Percentiles rank a stretch among this genome's conserved stretches.
These are phyloP conservation scores for Salix dunnii DNA, from an alignment of 345 rosid species.

Conservation along the genomic window DNA sequence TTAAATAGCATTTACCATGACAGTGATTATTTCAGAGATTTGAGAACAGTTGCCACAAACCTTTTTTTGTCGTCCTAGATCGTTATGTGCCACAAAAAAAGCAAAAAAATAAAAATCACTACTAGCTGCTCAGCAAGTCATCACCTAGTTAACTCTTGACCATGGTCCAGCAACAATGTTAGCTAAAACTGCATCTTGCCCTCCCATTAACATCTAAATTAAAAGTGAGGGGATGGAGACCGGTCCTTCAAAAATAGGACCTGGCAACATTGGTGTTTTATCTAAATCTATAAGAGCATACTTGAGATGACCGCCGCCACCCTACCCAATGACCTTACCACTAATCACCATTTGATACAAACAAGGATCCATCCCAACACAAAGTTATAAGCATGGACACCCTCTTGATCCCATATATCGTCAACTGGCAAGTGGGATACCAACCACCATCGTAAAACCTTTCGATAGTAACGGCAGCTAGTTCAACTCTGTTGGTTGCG, in stretches of 20 bases:
- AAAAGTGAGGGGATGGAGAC: constrained; percentile 10
- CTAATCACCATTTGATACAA: background rate
- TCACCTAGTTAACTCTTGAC: constrained; percentile 4
- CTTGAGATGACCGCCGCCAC: background rate
- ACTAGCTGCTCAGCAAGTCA: background rate
- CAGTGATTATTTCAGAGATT: too few relatives aligned
- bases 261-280: constrained; percentile 2
- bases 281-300: constrained; percentile 1
- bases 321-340: background rate
- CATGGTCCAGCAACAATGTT: constrained; percentile 1
- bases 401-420: background rate
- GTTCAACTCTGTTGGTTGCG: background rate
- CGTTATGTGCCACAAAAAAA: background rate
- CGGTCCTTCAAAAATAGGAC: constrained; percentile 12
- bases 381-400: background rate
- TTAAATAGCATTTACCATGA: too few relatives aligned
- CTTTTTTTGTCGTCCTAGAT: too few relatives aligned
- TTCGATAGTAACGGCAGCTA: background rate
- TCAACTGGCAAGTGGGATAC: background rate
- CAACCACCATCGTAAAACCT: background rate
- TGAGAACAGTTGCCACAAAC: background rate
- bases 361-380: background rate
- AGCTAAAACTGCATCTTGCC: constrained; percentile 13
- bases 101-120: background rate
- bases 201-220: constrained; percentile 13